phyloP scores from a whole-genome alignment of 176 grass and related monocot genomes.

The Chloris gayana region DNA sequence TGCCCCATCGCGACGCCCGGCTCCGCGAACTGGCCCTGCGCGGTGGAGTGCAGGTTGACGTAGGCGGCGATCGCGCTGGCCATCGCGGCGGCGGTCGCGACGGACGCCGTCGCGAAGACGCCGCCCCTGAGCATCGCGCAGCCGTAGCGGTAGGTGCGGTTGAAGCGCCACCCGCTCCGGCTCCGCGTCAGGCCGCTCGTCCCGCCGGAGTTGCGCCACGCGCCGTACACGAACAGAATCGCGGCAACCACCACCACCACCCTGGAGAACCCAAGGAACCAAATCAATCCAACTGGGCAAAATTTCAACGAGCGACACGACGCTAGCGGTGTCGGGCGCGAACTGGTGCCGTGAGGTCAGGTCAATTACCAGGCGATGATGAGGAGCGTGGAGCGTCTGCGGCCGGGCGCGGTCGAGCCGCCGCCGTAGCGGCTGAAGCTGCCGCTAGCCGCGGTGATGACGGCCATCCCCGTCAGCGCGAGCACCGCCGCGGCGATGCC shows the following conservation, averaged over 20 bases:
- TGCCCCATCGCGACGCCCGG: slow-evolving; percentile 23
- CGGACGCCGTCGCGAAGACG: slow-evolving; percentile 11
- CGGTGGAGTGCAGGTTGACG: background rate
- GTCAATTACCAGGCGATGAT: slow-evolving; percentile 3
- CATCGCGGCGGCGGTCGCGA: background rate
- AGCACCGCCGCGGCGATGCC: slow-evolving; percentile 33
- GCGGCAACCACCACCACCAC: background rate
- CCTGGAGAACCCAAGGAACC: background rate
- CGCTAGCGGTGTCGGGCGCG: too few relatives aligned
- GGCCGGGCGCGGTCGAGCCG: too few relatives aligned
- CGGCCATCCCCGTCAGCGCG: background rate
- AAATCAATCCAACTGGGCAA: background rate
- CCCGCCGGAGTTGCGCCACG: background rate
- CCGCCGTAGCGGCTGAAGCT: background rate
- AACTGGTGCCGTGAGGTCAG: background rate
- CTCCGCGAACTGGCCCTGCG: background rate
- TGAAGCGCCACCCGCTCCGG: background rate
- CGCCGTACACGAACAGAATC: slow-evolving; percentile 16
- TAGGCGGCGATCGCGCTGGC: slow-evolving; percentile 23
- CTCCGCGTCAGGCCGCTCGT: background rate
- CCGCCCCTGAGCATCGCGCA: background rate
- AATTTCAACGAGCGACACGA: background rate
- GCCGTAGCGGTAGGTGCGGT: background rate
- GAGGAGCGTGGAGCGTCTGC: background rate
- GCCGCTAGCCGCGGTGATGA: slow-evolving; percentile 19